Evolutionary conservation across 345 rosid genomes (phyloP), one percentile per base, ranked within the genome.

Genomic region (Eucalyptus victrix): DNA sequence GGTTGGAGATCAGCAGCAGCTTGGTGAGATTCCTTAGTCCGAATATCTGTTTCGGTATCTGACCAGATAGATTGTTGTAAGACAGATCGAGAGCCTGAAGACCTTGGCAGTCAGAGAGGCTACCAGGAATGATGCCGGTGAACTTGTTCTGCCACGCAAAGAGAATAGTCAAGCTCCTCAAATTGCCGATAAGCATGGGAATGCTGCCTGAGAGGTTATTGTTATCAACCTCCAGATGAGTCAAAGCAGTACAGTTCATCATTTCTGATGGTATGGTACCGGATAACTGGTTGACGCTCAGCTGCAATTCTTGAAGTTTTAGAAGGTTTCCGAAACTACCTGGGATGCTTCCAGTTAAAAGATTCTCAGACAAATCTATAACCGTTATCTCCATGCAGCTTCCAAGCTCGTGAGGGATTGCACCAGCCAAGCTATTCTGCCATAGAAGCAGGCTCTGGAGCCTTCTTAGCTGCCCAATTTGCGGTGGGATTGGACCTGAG

Each of bases 1-100:
- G 92, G 80, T 97, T 97, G 60, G 97, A 94, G 72, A 97, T 94
- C 32, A 97, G 93, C 89, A 97, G 93, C 89, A 97, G 88, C 95
- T 96, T 95, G 58, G 99, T 95, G 89, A 97, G 96, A 91, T 97
- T 97, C 87, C 91, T 93, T 90, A 97, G 86, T 72, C 93, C 91
- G 44, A 97, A 97, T 88, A 97, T 91, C 88, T 93, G 92, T 37
- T 90, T 91, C 1, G 99, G 98, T 44, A 97, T 94, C 44, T 97
- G 92, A 91, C 99, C 99, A 44, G 93, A 94, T 80, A 97, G 95
- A 89, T 88, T 93, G 92, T 97, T 97, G 93, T 94, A 97, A 42
- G 99, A 97, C 26, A 97, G 91, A 92, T 97, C 99, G 81, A 97
- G 93, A 90, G 99, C 98, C 93, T 97, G 94, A 90, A 98, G 99